These are phyloP conservation scores for Medicago ruthenica DNA, from an alignment of 306 rosid genomes.

Conservation along the genomic window DNA sequence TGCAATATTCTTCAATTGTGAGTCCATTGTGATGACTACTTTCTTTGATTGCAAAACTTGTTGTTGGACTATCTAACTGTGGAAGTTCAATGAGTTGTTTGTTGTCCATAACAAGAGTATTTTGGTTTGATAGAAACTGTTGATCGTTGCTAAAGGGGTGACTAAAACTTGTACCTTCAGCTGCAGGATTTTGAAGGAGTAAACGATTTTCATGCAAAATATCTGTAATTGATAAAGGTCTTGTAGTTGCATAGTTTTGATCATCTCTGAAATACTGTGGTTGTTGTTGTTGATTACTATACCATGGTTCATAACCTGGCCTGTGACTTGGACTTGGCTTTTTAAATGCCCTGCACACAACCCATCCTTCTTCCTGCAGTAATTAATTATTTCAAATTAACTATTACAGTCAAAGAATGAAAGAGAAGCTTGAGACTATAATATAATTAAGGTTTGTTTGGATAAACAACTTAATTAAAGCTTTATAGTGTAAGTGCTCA, in stretches of 20 bases:
- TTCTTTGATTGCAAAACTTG: constrained; percentile 48
- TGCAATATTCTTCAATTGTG: constrained; percentile 48
- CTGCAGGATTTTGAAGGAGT: neutral
- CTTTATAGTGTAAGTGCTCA: too few relatives aligned
- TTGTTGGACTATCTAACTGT: constrained; percentile 67
- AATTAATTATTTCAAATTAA: too few relatives aligned
- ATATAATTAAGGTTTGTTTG: too few relatives aligned
- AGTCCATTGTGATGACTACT: constrained; percentile 32
- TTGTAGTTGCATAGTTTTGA: constrained; percentile 38
- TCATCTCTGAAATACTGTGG: constrained; percentile 57
- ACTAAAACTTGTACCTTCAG: constrained; percentile 53
- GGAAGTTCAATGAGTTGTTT: constrained; percentile 61
- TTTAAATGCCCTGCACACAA: constrained; percentile 82
- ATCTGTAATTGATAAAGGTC: constrained; percentile 56
- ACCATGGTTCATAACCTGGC: constrained; percentile 72
- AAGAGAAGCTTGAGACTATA: too few relatives aligned
- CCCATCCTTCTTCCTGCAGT: constrained; percentile 98
- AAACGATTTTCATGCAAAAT: constrained; percentile 38
- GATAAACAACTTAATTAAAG: too few relatives aligned
- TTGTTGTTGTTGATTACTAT: constrained; percentile 38
- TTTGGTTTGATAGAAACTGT: constrained; percentile 39
- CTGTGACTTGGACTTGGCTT: constrained; percentile 82
- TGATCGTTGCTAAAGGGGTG: constrained; percentile 43
- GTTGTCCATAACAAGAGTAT: constrained; percentile 37
- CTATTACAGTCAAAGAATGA: too few relatives aligned